Evolutionary conservation across 176 grass and related monocot genomes (phyloP), one percentile per base, ranked within the genome.

Genomic region (Lolium multiflorum): DNA sequence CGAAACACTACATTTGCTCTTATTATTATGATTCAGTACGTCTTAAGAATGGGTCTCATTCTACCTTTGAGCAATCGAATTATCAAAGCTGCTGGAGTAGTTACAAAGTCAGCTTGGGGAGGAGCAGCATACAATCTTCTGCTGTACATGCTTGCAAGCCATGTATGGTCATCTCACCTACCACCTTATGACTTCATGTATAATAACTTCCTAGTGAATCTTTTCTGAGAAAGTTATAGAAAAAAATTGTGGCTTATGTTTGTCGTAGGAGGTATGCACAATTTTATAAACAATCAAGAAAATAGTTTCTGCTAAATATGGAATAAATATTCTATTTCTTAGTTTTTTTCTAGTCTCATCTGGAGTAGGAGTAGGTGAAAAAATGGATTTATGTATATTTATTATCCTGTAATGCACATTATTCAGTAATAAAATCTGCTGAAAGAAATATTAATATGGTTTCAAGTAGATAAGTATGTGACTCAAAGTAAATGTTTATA

Each of bases 121-220:
- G 97, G 97, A 77, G 97, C 97, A 91, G 97, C 92, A 67, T 98
- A 96, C 62, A 96, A 98, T 92, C 92, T 98, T 84, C 85, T 96
- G 67, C 76, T 90, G 37, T 98, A 94, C 89, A 94, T 98, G 93
- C 88, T 98, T 73, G 97, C 92, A 41, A 98, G 94, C 35, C 97
- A 98, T 94, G 97, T 98, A 98, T 49, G 79, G 15, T 6, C 5
- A 48, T 21, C 25, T 63, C 11, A 18, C 43, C 18, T 54, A 8
- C 18, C 56, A 86, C 25, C 14, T 88, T 63, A 37, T 48, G 47
- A 8, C 7, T 83, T 72, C 9, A 65, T 59, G 25, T 82, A 26
- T 26, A 75, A n/a, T n/a, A 7, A 25, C 71, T 43, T 87, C 28
- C 11, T 9, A 16, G 47, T 49, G 67, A 84, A 46, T 9, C 67